A percentile compares a stretch with the other conserved stretches of the same genome.
Conservation (phyloP, 345 rosid species). For the Pseudoturritis turrita region DNA sequence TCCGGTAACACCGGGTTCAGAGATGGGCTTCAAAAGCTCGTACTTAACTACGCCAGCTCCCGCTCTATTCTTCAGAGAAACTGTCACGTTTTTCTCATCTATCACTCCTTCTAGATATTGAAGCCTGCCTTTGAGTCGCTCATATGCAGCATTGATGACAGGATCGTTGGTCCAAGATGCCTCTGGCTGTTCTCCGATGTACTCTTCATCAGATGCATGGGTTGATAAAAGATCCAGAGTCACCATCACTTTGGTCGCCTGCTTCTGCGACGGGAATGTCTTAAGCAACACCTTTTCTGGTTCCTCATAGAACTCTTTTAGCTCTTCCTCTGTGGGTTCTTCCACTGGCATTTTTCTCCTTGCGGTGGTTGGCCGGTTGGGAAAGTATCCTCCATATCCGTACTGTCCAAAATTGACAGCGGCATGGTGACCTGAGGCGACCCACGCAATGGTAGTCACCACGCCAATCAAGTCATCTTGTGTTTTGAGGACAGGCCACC, state of each 20-base stretch:
- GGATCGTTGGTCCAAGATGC: constrained; percentile 24
- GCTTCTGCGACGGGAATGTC: constrained; percentile 28
- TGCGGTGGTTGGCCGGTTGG: constrained; percentile 32
- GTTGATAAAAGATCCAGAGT: constrained; percentile 31
- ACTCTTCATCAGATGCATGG: constrained; percentile 39
- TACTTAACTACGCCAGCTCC: constrained; percentile 37
- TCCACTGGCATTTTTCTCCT: constrained; percentile 29
- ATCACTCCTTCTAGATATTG: constrained; percentile 30
- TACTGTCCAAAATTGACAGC: constrained; percentile 38
- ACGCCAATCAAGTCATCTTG: constrained; percentile 26
- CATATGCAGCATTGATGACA: constrained; percentile 25
- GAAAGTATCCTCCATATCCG: constrained; percentile 35
- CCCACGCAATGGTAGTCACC: constrained; percentile 34
- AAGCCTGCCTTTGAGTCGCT: constrained; percentile 19
- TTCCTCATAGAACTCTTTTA: constrained; percentile 12
- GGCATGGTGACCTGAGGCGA: constrained; percentile 35
- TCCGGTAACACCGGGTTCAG: constrained; percentile 25
- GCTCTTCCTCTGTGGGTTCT: constrained; percentile 27
- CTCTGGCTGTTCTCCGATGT: constrained; percentile 20
- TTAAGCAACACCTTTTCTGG: constrained; percentile 26
- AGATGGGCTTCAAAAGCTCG: constrained; percentile 31
- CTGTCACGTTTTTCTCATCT: constrained; percentile 28
- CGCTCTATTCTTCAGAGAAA: constrained; percentile 29
- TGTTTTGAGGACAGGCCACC: constrained; percentile 33
- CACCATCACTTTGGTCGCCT: constrained; percentile 35